Percentiles rank a stretch among this genome's conserved stretches.
These are phyloP conservation scores for Jamesozyma lodderae DNA, from an alignment of 805 yeast species.

Conservation along the genomic window DNA sequence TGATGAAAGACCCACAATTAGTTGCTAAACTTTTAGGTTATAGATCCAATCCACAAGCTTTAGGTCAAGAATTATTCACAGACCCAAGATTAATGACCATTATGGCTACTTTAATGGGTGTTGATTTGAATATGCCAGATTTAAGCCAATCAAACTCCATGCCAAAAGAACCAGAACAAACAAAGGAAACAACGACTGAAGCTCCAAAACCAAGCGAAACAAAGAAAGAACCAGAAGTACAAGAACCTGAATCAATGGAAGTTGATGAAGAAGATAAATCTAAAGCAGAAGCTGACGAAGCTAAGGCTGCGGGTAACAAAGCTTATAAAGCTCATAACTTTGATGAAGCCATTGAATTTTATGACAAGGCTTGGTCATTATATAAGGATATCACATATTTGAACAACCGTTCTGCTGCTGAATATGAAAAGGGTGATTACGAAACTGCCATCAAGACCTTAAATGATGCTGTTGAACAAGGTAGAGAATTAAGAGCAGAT, in stretches of 20 bases:
- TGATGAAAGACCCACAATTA: constrained; percentile 80
- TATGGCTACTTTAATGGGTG: constrained; percentile 77
- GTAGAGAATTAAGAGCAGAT: constrained; percentile 84
- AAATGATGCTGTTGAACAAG: constrained; percentile 74
- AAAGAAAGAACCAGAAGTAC: constrained; percentile 10
- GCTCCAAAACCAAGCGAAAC: constrained; percentile 14
- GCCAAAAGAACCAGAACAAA: constrained; percentile 24
- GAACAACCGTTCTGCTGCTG: constrained; percentile 97
- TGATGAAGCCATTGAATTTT: constrained; percentile 83
- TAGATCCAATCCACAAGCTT: constrained; percentile 64
- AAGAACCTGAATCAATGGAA: constrained; percentile 31
- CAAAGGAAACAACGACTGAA: constrained; percentile 12
- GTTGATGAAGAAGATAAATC: constrained; percentile 30
- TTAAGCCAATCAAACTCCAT: constrained; percentile 23
- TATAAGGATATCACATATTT: constrained; percentile 81
- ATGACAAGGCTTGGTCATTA: constrained; percentile 78
- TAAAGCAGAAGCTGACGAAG: constrained; percentile 51
- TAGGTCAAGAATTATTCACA: constrained; percentile 57
- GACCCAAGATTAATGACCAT: constrained; percentile 87
- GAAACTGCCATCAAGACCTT: constrained; percentile 80
- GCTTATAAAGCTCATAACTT: constrained; percentile 80
- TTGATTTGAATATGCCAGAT: constrained; percentile 51
- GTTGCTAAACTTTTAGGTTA: constrained; percentile 53
- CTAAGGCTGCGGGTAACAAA: constrained; percentile 78
- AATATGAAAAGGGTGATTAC: constrained; percentile 88